A percentile compares a stretch with the other conserved stretches of the same genome.
Conservation (phyloP, 768 basidiomycete genomes). For the Dendrothele bispora region DNA sequence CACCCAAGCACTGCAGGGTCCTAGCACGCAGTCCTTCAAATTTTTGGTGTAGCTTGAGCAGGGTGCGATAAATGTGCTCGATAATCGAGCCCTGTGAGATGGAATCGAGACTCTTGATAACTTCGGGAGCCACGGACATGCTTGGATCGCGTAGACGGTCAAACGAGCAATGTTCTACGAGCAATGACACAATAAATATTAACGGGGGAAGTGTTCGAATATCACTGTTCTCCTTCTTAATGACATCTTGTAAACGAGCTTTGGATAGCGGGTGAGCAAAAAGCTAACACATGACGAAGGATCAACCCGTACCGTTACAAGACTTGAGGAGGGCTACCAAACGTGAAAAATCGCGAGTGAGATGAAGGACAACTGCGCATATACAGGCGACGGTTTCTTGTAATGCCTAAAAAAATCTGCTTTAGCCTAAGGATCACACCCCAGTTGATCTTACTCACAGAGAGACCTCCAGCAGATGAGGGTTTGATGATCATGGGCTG, state of each 20-base stretch:
- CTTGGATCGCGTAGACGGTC: slow-evolving; percentile 69
- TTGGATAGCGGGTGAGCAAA: slow-evolving; percentile 9
- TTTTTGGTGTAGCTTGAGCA: slow-evolving; percentile 74
- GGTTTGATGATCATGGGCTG: slow-evolving; percentile 94
- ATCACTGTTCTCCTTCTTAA: slow-evolving; percentile 51
- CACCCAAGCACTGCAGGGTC: slow-evolving; percentile 85
- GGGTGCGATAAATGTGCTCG: slow-evolving; percentile 77
- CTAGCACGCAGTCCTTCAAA: slow-evolving; percentile 65
- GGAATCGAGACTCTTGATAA: background rate
- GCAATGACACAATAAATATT: slow-evolving; percentile 80
- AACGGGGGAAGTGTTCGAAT: slow-evolving; percentile 62
- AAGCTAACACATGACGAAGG: background rate
- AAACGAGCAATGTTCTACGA: slow-evolving; percentile 89
- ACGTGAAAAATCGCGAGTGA: slow-evolving; percentile 84
- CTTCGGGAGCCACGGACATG: slow-evolving; percentile 38
- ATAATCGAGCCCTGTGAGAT: slow-evolving; percentile 55
- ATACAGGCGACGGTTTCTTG: slow-evolving; percentile 94
- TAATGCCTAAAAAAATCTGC: slow-evolving; percentile 51
- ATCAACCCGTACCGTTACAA: slow-evolving; percentile 67
- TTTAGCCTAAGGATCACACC: slow-evolving; percentile 3
- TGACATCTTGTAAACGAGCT: slow-evolving; percentile 66
- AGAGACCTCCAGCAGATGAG: slow-evolving; percentile 61
- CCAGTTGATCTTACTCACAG: slow-evolving; percentile 41
- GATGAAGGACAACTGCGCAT: slow-evolving; percentile 77
- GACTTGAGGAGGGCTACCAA: slow-evolving; percentile 82